Evolutionary conservation across 768 basidiomycete genomes (phyloP).

Genomic region (Daedaleopsis sinensis): DNA sequence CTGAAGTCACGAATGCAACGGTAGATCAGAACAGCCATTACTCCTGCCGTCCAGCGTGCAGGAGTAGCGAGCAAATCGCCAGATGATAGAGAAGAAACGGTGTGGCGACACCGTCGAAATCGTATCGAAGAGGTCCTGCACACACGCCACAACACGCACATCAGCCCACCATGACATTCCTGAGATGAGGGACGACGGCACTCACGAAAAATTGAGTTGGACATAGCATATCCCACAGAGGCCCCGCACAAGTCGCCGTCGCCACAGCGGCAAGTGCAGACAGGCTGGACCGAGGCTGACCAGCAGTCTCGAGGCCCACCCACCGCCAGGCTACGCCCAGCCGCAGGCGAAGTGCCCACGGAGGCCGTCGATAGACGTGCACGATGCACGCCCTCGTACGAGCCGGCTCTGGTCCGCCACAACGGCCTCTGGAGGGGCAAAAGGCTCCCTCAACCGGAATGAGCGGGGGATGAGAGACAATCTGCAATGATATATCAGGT

Average conservation of each 20-base stretch:
- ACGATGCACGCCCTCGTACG: constrained; percentile 1
- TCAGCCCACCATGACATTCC: neutral
- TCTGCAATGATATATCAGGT: neutral
- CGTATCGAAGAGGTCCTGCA: neutral
- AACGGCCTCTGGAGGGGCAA: neutral
- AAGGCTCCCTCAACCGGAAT: neutral
- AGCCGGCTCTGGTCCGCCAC: neutral
- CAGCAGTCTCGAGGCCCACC: neutral
- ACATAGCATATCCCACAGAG: neutral
- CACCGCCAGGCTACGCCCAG: neutral
- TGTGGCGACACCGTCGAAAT: neutral
- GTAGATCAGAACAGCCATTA: neutral
- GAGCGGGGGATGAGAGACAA: neutral
- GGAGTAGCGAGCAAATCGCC: neutral
- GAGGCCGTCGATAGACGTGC: neutral
- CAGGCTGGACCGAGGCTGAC: neutral
- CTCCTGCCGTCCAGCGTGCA: neutral
- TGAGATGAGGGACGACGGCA: neutral
- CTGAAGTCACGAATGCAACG: too few relatives aligned
- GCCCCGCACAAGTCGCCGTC: neutral
- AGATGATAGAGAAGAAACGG: neutral
- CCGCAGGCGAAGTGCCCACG: neutral
- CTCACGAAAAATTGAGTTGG: neutral
- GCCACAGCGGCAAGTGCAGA: neutral
- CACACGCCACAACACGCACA: neutral